phyloP scores from a whole-genome alignment of 768 basidiomycete species.

The Daedalea quercina region DNA sequence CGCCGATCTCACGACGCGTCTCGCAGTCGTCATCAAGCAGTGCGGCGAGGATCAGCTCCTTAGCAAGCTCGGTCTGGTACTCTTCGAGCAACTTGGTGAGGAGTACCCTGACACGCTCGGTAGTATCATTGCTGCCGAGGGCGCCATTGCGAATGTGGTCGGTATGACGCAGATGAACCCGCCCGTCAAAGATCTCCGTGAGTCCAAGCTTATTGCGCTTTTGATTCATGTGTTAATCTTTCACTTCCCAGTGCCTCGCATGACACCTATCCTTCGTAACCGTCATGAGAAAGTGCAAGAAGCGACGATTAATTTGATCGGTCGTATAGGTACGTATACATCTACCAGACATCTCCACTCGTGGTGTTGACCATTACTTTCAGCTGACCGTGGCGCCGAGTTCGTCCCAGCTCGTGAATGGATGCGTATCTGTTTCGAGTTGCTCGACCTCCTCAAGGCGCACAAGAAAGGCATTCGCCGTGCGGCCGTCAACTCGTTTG shows the following conservation, averaged over 20 bases:
- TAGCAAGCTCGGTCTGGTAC: slow-evolving; percentile 91
- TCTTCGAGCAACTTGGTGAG: slow-evolving; percentile 98
- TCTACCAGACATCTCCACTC: not conserved
- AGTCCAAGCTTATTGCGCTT: slow-evolving; percentile 31
- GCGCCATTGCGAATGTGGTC: slow-evolving; percentile 98
- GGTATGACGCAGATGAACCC: slow-evolving; percentile 99
- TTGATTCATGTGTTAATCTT: slow-evolving; percentile 10
- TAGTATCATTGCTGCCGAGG: slow-evolving; percentile 98
- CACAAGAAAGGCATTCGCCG: slow-evolving; percentile 99
- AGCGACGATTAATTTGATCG: slow-evolving; percentile 98
- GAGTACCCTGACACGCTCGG: slow-evolving; percentile 99
- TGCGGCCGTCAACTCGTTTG: slow-evolving; percentile 98
- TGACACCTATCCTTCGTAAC: slow-evolving; percentile 99
- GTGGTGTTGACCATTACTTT: not conserved
- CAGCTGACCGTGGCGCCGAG: slow-evolving; percentile 97
- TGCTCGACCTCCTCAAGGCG: slow-evolving; percentile 93
- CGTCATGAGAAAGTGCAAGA: slow-evolving; percentile 99
- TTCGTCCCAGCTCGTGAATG: slow-evolving; percentile 98
- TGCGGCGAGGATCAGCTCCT: slow-evolving; percentile 95
- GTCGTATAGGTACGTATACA: slow-evolving; percentile 66
- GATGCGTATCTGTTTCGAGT: slow-evolving; percentile 99
- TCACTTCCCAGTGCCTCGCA: slow-evolving; percentile 76
- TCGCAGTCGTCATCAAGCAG: slow-evolving; percentile 97
- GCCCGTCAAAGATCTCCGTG: slow-evolving; percentile 96
- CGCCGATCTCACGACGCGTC: slow-evolving; percentile 92